Conservation (phyloP, 805 yeast species). For the Danielia oregonensis region DNA sequence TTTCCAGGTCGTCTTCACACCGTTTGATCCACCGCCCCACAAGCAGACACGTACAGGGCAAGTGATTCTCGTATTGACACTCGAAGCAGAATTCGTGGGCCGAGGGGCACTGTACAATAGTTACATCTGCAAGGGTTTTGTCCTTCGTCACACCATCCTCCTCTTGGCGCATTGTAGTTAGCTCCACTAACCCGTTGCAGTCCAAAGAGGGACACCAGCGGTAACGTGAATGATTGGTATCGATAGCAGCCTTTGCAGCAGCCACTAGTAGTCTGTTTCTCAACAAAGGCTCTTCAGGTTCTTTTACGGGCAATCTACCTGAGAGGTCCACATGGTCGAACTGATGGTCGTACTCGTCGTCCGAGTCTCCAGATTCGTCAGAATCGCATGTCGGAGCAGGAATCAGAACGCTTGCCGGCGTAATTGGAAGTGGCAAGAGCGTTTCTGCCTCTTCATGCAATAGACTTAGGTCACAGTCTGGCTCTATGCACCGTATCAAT, state of each 20-base stretch:
- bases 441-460: constrained; percentile 38
- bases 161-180: constrained; percentile 7
- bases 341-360: constrained; percentile 7
- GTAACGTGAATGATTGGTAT: constrained; percentile 34
- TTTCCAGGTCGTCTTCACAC: constrained; percentile 83
- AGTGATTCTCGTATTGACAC: constrained; percentile 74
- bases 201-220: constrained; percentile 87
- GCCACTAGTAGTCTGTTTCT: constrained; percentile 8
- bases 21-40: constrained; percentile 71
- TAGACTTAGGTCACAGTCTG: constrained; percentile 45
- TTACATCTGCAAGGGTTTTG: constrained; percentile 34
- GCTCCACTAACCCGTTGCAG: constrained; percentile 57
- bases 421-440: constrained; percentile 2
- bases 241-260: constrained; percentile 12
- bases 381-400: too few relatives aligned
- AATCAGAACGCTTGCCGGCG: neutral
- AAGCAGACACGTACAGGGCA: constrained; percentile 77
- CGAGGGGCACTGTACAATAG: constrained; percentile 65
- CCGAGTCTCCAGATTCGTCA: neutral
- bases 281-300: constrained; percentile 7
- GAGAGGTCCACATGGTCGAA: constrained; percentile 5
- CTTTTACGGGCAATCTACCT: neutral
- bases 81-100: constrained; percentile 74
- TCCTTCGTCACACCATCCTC: constrained; percentile 6
- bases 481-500: constrained; percentile 64